Conservation (phyloP, 176 grass and related monocot genomes). For the Oryza coarctata region DNA sequence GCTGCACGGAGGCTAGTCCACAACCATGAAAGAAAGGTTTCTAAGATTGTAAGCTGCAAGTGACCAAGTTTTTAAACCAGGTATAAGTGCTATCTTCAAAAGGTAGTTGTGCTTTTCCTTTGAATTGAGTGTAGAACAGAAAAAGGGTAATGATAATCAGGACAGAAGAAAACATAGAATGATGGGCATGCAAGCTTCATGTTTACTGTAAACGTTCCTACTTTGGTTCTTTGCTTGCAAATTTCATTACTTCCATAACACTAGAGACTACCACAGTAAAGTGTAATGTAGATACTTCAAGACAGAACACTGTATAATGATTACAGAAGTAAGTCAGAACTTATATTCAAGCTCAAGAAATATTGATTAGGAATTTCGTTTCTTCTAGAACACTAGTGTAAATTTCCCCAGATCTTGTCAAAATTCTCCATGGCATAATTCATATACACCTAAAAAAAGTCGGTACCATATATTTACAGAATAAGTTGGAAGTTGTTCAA, state of each 20-base stretch:
- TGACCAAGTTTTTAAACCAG: background rate
- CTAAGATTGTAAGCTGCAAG: background rate
- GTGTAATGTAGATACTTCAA: background rate
- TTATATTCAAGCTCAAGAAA: constrained; percentile 23
- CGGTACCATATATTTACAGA: background rate
- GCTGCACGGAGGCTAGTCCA: background rate
- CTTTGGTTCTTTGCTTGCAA: background rate
- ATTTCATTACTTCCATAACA: constrained; percentile 13
- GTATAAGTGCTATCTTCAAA: background rate
- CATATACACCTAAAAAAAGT: background rate
- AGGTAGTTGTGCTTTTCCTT: background rate
- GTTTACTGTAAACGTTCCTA: background rate
- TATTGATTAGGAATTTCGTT: constrained; percentile 8
- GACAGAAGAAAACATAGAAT: background rate
- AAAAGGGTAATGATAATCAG: background rate
- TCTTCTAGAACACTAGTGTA: background rate
- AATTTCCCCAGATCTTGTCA: background rate
- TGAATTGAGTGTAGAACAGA: background rate
- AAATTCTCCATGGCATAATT: background rate
- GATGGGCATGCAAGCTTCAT: background rate
- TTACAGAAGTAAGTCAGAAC: background rate
- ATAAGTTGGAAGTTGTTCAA: background rate
- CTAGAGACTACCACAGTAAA: background rate
- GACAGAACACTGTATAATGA: background rate
- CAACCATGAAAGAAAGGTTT: background rate